Percentiles rank a stretch among this genome's conserved stretches.
Conservation (phyloP, 2,329 filamentous ascomycete genomes). For the Pseudocercospora ulei region DNA sequence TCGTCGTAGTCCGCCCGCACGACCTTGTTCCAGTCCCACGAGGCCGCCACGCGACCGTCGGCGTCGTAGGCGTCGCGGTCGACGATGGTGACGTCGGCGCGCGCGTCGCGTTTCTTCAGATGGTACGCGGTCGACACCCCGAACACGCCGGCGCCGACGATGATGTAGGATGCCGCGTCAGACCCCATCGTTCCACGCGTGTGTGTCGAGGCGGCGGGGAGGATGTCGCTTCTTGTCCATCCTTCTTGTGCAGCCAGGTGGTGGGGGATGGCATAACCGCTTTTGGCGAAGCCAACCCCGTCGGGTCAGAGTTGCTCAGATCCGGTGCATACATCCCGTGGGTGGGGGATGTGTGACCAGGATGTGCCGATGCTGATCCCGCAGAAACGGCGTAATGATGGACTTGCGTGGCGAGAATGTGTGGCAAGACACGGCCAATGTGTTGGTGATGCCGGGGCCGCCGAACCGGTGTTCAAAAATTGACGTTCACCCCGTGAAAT, state of each 20-base stretch:
- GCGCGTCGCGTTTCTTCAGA: conserved; percentile 34
- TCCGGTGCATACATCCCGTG: too few species aligned
- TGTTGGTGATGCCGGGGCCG: too few species aligned
- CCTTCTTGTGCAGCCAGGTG: not conserved
- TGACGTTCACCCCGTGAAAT: too few species aligned
- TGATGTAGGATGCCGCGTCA: conserved; percentile 27
- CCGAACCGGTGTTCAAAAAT: too few species aligned
- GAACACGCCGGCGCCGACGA: conserved; percentile 36
- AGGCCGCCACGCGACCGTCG: conserved; percentile 46
- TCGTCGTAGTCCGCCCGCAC: conserved; percentile 60
- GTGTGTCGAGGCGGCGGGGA: not conserved
- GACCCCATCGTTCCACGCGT: conserved; percentile 12
- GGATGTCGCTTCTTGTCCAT: too few species aligned
- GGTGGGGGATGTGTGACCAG: too few species aligned
- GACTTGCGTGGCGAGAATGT: too few species aligned
- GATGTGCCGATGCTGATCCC: too few species aligned
- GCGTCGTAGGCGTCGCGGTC: conserved; percentile 34
- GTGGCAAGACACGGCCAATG: too few species aligned
- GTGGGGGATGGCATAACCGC: conserved; percentile 3
- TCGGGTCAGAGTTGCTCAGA: conserved; percentile 1
- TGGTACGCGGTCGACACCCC: conserved; percentile 54
- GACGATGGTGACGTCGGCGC: conserved; percentile 37
- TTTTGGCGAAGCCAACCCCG: conserved; percentile 6
- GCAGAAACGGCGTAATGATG: too few species aligned
- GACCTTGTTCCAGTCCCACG: conserved; percentile 65